phyloP scores from a whole-genome alignment of 495 filamentous ascomycete genomes.

The Penicillium odoratum region DNA sequence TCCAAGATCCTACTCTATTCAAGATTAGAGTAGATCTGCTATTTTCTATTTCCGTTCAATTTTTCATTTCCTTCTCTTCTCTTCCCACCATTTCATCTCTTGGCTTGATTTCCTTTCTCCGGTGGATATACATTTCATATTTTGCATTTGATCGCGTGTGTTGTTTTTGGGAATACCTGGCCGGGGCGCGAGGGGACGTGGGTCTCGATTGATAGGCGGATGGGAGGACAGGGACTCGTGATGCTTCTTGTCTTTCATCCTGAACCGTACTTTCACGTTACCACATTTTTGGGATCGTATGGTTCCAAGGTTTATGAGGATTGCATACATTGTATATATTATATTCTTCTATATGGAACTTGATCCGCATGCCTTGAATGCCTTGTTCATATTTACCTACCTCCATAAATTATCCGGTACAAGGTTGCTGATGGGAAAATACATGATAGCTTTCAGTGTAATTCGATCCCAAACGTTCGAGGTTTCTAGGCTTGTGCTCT shows the following conservation, averaged over 20 bases:
- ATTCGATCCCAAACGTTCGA: too few species aligned
- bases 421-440: too few species aligned
- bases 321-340: slow-evolving; percentile 23
- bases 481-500: too few species aligned
- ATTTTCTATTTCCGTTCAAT: not conserved
- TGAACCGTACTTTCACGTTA: slow-evolving; percentile 1
- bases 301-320: slow-evolving; percentile 9
- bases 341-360: slow-evolving; percentile 12
- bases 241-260: not conserved
- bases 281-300: slow-evolving; percentile 7
- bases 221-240: not conserved
- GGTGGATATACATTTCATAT: not conserved
- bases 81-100: slow-evolving; percentile 4
- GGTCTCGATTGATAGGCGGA: slow-evolving; percentile 6
- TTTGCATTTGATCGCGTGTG: slow-evolving; percentile 7
- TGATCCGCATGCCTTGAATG: slow-evolving; percentile 8
- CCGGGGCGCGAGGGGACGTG: slow-evolving; percentile 1
- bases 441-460: too few species aligned
- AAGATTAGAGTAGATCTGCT: not conserved
- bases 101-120: not conserved
- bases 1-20: not conserved
- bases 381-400: too few species aligned
- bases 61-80: not conserved
- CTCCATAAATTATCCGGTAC: too few species aligned
- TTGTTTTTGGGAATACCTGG: slow-evolving; percentile 4